Evolutionary conservation across 768 basidiomycete genomes (phyloP).

Genomic region (Naematelia encephala): DNA sequence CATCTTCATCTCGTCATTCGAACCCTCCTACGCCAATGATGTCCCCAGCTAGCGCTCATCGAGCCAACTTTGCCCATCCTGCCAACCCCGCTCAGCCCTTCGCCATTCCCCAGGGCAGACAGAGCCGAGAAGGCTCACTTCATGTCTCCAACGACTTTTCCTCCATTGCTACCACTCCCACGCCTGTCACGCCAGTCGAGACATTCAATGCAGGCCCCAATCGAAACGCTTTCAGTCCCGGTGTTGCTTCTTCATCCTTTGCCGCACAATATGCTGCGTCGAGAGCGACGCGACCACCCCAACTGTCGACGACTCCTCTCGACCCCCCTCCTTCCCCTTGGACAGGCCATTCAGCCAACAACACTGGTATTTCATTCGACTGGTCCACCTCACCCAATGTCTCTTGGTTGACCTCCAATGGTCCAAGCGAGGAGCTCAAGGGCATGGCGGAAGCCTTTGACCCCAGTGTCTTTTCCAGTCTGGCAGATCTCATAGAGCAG

Average conservation of each 20-base stretch:
- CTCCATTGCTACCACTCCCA: conserved; percentile 33
- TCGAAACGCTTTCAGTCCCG: conserved; percentile 15
- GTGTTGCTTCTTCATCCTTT: conserved; percentile 10
- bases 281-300: background rate
- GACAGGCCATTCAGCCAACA: conserved; percentile 10
- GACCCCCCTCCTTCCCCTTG: conserved; percentile 38
- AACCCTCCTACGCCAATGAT: conserved; percentile 31
- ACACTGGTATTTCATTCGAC: conserved; percentile 9
- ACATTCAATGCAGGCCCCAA: background rate
- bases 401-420: background rate
- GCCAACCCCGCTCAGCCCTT: conserved; percentile 19
- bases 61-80: conserved; percentile 12
- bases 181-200: conserved; percentile 30
- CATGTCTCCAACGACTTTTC: conserved; percentile 17
- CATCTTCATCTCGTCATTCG: conserved; percentile 23
- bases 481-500: conserved; percentile 34
- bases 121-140: conserved; percentile 22
- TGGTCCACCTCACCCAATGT: conserved; percentile 9
- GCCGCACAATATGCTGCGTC: background rate
- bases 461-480: conserved; percentile 25
- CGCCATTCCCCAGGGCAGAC: conserved; percentile 15
- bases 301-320: conserved; percentile 25
- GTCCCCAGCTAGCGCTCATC: conserved; percentile 19
- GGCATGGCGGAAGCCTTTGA: conserved; percentile 11
- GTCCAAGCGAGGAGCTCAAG: background rate